These are phyloP conservation scores for Ceratobasidium sp. DNA, from an alignment of 1,284 basidiomycete genomes.

Conservation along the genomic window DNA sequence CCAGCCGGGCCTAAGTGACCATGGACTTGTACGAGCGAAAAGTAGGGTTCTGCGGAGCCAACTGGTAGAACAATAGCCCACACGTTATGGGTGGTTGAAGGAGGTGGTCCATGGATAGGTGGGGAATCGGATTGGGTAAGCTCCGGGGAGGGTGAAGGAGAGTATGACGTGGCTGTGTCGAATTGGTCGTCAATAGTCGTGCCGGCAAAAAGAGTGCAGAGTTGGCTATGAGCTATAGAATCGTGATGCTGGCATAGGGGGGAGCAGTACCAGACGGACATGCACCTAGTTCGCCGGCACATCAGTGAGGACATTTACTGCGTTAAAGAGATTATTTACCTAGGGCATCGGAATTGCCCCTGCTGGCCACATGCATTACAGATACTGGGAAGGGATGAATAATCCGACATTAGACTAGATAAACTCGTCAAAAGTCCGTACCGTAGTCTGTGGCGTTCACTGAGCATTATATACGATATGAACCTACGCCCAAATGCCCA, in stretches of 20 bases:
- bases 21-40: not conserved
- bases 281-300: not conserved
- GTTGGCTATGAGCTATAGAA: not conserved
- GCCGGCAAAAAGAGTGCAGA: constrained; percentile 2
- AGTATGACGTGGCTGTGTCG: not conserved
- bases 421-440: no score
- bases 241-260: not conserved
- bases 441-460: no score
- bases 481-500: no score
- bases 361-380: no score
- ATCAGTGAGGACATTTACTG: no score
- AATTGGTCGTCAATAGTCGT: not conserved
- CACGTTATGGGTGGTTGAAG: not conserved
- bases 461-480: no score
- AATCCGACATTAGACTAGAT: no score
- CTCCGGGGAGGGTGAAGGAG: not conserved
- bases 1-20: not conserved
- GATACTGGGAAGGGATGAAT: no score
- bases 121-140: no score
- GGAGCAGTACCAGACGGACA: constrained; percentile 15
- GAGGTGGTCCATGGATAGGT: no score
- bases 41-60: not conserved
- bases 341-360: no score
- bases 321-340: no score
- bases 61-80: constrained; percentile 10